Evolutionary conservation across 768 basidiomycete genomes (phyloP), one percentile per base, ranked within the genome.

Genomic region (Tremella mesenterica): DNA sequence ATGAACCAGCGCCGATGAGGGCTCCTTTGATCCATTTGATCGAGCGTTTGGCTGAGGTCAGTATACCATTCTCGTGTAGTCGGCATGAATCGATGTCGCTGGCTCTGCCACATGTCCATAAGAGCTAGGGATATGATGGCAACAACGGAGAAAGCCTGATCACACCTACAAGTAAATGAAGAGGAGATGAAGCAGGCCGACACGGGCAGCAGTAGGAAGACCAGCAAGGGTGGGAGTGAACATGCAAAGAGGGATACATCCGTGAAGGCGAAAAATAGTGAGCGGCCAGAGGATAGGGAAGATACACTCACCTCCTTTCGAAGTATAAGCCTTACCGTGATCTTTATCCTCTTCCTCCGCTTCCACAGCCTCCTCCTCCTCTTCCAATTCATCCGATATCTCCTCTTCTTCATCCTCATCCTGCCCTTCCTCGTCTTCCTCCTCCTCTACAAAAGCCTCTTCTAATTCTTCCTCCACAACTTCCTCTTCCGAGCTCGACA

Each of bases 21-120:
- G 91, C 91, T 44, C 90, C 91, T 63, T 92, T 92, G 75, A 92
- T 90, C 91, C 92, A 96, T 73, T 93, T 95, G 69, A 85, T 86
- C 12, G 76, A 76, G 38, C 74, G 71, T 34, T 83, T 88, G 81
- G 70, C 61, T 72, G 43, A 34, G 33, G 33, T 34, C 33, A 34
- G 33, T 18, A 18, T 10, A 34, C 33, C 33, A 34, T 34, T 10
- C 33, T 18, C n/a, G n/a, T n/a, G n/a, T n/a, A n/a, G n/a, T n/a
- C n/a, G n/a, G n/a, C n/a, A n/a, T n/a, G n/a, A n/a, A n/a, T n/a
- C n/a, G n/a, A n/a, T n/a, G n/a, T n/a, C n/a, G n/a, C n/a, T n/a
- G n/a, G n/a, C n/a, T n/a, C n/a, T n/a, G n/a, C n/a, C n/a, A n/a
- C n/a, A n/a, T n/a, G n/a, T 10, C 10, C 33, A 34, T 18, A 34